phyloP scores from a whole-genome alignment of 345 rosid genomes.

The Citrus maxima region DNA sequence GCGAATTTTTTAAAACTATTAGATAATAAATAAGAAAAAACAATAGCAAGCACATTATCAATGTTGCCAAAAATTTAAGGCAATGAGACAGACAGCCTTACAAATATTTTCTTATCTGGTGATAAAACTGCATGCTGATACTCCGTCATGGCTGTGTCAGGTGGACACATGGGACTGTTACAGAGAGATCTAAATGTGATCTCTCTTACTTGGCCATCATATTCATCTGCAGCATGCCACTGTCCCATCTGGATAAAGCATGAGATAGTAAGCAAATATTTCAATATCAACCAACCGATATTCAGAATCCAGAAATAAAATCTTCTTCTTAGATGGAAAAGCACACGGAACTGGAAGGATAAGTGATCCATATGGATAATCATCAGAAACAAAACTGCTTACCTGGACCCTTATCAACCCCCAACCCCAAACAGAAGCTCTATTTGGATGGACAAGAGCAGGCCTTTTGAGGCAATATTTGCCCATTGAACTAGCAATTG shows the following conservation, averaged over 20 bases:
- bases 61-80: neutral
- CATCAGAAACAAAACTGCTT: neutral
- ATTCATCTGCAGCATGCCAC: constrained; percentile 89
- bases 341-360: neutral
- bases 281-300: neutral
- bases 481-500: neutral
- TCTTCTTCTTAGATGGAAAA: neutral
- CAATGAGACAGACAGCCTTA: constrained; percentile 22
- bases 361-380: neutral
- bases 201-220: constrained; percentile 97
- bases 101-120: constrained; percentile 73
- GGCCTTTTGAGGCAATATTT: neutral
- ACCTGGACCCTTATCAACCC: neutral
- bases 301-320: neutral
- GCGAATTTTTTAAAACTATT: neutral
- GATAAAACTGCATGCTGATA: constrained; percentile 80
- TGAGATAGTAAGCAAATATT: constrained; percentile 1
- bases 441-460: neutral
- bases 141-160: constrained; percentile 96
- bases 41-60: neutral
- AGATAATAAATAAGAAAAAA: neutral
- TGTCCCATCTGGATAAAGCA: constrained; percentile 71
- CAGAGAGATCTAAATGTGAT: constrained; percentile 78
- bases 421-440: neutral
- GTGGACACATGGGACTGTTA: constrained; percentile 97